phyloP scores from a whole-genome alignment of 306 rosid genomes.

The Cercis canadensis region DNA sequence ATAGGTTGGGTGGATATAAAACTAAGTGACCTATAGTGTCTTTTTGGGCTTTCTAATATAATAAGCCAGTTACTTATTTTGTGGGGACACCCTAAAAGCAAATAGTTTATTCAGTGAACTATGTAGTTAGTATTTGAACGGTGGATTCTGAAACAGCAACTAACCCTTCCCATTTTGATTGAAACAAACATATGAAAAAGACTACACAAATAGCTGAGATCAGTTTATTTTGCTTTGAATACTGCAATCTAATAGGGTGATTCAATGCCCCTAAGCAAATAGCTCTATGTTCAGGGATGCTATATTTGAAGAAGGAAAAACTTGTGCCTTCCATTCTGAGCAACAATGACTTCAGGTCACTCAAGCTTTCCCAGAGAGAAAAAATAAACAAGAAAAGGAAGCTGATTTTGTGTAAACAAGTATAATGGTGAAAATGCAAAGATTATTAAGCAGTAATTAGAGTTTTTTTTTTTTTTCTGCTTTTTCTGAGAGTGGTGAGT shows the following conservation, averaged over 20 bases:
- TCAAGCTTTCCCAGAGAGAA: not conserved
- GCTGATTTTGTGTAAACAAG: no score
- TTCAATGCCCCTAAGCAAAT: not conserved
- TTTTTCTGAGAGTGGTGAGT: no score
- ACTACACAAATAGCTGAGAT: constrained; percentile 22
- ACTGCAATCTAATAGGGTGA: not conserved
- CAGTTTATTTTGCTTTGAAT: not conserved
- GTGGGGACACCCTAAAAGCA: not conserved
- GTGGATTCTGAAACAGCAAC: not conserved
- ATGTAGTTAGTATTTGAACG: not conserved
- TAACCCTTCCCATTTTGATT: not conserved
- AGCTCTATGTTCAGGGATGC: no score
- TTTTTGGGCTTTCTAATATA: not conserved
- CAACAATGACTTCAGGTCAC: no score
- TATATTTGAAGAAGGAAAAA: no score
- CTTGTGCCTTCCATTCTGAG: no score
- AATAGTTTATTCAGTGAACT: not conserved
- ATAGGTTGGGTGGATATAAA: not conserved
- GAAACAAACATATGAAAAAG: constrained; percentile 29
- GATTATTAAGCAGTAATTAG: no score
- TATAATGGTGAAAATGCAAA: no score
- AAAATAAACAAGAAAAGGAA: not conserved
- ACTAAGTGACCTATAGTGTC: no score
- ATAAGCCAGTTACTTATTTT: not conserved
- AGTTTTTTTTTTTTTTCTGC: no score